Percentiles rank a stretch among this genome's conserved stretches.
Evolutionary conservation across 192 early-diverging fungal genomes (phyloP).

Genomic region (Coemansia sp.): DNA sequence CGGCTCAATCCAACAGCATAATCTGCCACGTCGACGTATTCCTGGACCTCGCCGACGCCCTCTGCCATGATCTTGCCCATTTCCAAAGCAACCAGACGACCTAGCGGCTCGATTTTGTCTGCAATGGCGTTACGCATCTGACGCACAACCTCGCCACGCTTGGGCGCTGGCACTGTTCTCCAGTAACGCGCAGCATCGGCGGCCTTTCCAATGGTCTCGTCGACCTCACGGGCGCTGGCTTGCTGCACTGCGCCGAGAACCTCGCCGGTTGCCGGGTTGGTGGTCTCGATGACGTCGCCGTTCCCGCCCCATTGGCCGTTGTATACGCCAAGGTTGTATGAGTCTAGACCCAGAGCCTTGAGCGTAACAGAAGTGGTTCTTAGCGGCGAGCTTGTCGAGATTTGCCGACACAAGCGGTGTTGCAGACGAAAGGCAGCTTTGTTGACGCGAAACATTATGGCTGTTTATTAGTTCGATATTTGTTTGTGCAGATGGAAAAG

Average conservation of each 20-base stretch:
- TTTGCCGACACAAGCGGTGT: not conserved
- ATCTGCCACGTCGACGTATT: constrained; percentile 95
- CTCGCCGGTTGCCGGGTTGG: constrained; percentile 80
- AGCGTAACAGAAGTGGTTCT: constrained; percentile 43
- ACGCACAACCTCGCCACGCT: constrained; percentile 86
- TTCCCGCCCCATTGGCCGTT: constrained; percentile 74
- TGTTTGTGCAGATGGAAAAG: not conserved
- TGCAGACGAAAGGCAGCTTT: not conserved
- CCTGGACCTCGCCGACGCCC: constrained; percentile 93
- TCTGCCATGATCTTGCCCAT: constrained; percentile 96
- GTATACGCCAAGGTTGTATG: constrained; percentile 76
- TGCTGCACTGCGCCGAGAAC: constrained; percentile 78
- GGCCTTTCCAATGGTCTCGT: constrained; percentile 65
- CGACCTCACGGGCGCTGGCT: constrained; percentile 63
- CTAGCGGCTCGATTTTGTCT: constrained; percentile 75
- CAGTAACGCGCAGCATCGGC: constrained; percentile 66
- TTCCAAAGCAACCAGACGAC: constrained; percentile 85
- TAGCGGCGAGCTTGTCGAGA: constrained; percentile 23
- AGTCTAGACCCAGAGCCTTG: constrained; percentile 62
- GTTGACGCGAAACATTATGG: not conserved
- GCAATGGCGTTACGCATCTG: constrained; percentile 85
- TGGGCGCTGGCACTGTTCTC: constrained; percentile 77
- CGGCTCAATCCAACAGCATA: constrained; percentile 86
- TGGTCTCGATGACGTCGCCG: constrained; percentile 62
- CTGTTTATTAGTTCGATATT: not conserved